Conservation (phyloP, 257 asterid species). For the Solanum dulcamara region DNA sequence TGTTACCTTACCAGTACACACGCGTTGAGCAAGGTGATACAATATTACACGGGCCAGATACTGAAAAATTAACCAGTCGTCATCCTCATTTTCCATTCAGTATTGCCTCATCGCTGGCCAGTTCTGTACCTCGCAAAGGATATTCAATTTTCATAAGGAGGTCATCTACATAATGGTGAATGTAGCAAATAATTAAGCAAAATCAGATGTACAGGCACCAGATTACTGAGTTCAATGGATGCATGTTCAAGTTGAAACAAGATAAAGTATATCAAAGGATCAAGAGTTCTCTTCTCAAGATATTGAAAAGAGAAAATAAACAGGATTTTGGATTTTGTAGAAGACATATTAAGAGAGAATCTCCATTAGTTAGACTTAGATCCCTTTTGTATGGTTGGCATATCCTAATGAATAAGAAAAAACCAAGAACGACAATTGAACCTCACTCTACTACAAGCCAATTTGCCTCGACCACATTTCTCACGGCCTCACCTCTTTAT, state of each 20-base stretch:
- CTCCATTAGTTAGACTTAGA: neutral
- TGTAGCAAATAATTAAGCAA: neutral
- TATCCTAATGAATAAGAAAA: neutral
- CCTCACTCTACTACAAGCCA: neutral
- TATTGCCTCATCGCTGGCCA: neutral
- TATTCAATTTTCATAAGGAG: neutral
- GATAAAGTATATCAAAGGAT: neutral
- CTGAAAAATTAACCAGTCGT: neutral
- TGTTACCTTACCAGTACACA: no score
- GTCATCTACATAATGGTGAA: neutral
- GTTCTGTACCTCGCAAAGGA: conserved; percentile 25
- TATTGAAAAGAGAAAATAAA: neutral
- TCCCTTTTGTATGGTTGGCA: neutral
- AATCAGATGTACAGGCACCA: neutral
- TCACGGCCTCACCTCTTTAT: neutral
- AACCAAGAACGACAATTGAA: neutral
- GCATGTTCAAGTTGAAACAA: neutral
- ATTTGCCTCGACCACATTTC: neutral
- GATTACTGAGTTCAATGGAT: neutral
- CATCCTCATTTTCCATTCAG: conserved; percentile 6
- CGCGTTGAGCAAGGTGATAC: neutral
- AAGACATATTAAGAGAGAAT: neutral
- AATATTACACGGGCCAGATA: neutral
- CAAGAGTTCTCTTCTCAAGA: neutral
- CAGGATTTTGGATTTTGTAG: neutral